Evolutionary conservation across 176 grass and related monocot species (phyloP).

Genomic region (Pharus latifolius): DNA sequence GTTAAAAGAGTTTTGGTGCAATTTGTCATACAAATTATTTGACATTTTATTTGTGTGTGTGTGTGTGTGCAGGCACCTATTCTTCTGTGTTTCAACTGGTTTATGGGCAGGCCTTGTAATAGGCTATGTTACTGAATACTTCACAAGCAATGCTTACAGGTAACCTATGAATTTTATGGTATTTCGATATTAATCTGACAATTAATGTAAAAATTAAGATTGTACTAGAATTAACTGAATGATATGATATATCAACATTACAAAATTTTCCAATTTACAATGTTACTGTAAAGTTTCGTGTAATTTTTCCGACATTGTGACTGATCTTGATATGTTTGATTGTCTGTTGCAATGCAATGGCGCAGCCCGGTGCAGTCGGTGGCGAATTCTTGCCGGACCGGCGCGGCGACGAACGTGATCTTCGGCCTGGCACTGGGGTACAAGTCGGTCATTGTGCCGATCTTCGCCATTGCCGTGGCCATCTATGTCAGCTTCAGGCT

Average conservation of each 20-base stretch:
- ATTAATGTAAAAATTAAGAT: no score
- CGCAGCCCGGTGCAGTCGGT: constrained; percentile 49
- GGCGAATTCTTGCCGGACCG: constrained; percentile 60
- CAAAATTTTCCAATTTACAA: not conserved
- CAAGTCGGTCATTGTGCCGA: constrained; percentile 71
- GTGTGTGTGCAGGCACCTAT: constrained; percentile 38
- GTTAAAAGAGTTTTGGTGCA: no score
- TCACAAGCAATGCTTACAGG: constrained; percentile 65
- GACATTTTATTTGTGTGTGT: not conserved
- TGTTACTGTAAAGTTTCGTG: not conserved
- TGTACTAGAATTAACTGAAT: no score
- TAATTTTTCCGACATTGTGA: not conserved
- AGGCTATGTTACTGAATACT: constrained; percentile 69
- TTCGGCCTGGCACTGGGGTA: constrained; percentile 72
- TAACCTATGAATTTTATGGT: constrained; percentile 4
- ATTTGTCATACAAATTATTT: not conserved
- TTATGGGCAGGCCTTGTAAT: constrained; percentile 64
- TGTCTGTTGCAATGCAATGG: no score
- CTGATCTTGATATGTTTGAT: not conserved
- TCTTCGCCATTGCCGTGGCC: constrained; percentile 40
- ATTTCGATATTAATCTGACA: no score
- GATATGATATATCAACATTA: no score
- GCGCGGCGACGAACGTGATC: constrained; percentile 84
- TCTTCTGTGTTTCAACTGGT: constrained; percentile 46
- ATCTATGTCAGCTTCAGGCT: constrained; percentile 55